Evolutionary conservation across 768 basidiomycete species (phyloP).

Genomic region (Dacryopinax spathularia): DNA sequence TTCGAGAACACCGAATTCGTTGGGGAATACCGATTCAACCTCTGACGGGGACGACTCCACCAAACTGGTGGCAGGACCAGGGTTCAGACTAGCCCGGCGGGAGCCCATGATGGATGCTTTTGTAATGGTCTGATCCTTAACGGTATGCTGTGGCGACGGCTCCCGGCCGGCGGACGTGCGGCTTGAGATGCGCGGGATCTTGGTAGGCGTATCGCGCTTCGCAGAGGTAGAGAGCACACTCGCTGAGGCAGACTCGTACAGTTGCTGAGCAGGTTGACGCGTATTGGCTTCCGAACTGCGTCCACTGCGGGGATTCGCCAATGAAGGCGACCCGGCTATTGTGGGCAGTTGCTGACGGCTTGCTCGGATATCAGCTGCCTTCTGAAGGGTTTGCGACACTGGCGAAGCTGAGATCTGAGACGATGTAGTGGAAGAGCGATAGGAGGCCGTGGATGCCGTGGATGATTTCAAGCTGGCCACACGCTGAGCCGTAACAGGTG

Average conservation of each 20-base stretch:
- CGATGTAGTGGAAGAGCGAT: conserved; percentile 27
- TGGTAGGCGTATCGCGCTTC: conserved; percentile 73
- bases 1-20: conserved; percentile 75
- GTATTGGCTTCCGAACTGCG: neutral
- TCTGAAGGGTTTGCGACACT: conserved; percentile 63
- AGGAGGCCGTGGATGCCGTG: conserved; percentile 30
- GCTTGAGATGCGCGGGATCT: conserved; percentile 86
- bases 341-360: conserved; percentile 64
- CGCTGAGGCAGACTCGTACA: neutral
- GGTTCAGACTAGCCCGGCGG: conserved; percentile 54
- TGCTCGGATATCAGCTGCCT: conserved; percentile 67
- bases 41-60: conserved; percentile 49
- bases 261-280: neutral
- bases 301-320: conserved; percentile 24
- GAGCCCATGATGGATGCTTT: conserved; percentile 31
- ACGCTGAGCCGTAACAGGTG: conserved; percentile 66
- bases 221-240: conserved; percentile 5
- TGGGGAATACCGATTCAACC: conserved; percentile 19
- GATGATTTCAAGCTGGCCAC: conserved; percentile 56
- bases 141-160: conserved; percentile 50
- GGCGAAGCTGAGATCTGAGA: conserved; percentile 69
- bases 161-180: conserved; percentile 47
- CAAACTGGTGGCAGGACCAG: conserved; percentile 33
- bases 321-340: conserved; percentile 87
- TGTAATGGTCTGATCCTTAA: conserved; percentile 26